Conservation (phyloP, 2,329 filamentous ascomycete species). For the Aspergillus eucalypticola region DNA sequence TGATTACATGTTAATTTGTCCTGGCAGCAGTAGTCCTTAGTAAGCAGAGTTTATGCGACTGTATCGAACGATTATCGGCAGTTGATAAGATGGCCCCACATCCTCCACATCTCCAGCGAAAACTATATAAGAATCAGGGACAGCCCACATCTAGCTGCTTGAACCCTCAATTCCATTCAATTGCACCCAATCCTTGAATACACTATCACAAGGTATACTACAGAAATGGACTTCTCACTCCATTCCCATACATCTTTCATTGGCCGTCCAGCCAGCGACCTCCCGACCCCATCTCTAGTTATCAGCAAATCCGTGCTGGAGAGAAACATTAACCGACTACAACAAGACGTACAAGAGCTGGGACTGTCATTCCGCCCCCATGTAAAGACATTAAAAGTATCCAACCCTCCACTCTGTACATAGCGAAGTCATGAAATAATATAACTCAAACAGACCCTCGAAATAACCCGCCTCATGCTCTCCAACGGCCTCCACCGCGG, state of each 20-base stretch:
- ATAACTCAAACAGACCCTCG: slow-evolving; percentile 20
- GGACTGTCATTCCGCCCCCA: slow-evolving; percentile 46
- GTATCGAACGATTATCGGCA: too few species aligned
- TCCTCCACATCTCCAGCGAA: too few species aligned
- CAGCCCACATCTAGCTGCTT: too few species aligned
- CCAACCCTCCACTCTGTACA: too few species aligned
- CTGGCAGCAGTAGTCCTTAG: too few species aligned
- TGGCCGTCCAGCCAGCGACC: slow-evolving; percentile 34
- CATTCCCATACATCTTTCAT: slow-evolving; percentile 39
- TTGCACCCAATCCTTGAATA: too few species aligned
- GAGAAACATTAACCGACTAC: slow-evolving; percentile 40
- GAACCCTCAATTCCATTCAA: too few species aligned
- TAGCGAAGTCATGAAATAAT: too few species aligned
- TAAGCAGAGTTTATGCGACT: too few species aligned
- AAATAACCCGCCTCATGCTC: slow-evolving; percentile 46
- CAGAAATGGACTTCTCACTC: slow-evolving; percentile 34
- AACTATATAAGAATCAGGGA: not conserved
- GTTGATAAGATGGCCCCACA: too few species aligned
- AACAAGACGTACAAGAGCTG: slow-evolving; percentile 42
- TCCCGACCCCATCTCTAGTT: slow-evolving; percentile 45
- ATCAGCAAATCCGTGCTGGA: slow-evolving; percentile 42
- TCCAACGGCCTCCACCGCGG: slow-evolving; percentile 39
- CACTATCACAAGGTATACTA: not conserved
- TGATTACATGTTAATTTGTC: too few species aligned
- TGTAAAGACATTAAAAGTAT: slow-evolving; percentile 50